Evolutionary conservation across 352 stramenopile species (phyloP), one percentile per base, ranked within the genome.

Genomic region (Globisporangium nodosum): DNA sequence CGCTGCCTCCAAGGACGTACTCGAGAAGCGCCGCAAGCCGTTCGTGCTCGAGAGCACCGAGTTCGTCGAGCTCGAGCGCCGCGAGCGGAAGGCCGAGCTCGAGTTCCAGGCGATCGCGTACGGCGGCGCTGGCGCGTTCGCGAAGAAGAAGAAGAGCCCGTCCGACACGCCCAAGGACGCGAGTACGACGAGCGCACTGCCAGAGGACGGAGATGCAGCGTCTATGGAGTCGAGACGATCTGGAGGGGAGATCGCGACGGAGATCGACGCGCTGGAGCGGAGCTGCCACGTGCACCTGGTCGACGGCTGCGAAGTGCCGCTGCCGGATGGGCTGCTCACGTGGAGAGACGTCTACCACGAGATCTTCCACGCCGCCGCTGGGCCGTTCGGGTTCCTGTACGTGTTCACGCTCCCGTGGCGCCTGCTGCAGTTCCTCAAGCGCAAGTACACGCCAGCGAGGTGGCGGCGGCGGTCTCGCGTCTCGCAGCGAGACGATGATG

Each of bases 61-160:
- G 65, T 94, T 94, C 42, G 52, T 92, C 5, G 77, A 93, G 40
- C 70, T 87, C 39, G 84, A 83, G 61, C 62, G 65, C 45, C 69
- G 79, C 51, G 83, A 92, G 52, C 81, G 81, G 40, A 87, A 90
- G 60, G 81, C 81, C 0, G 82, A 93, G 67, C 75, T 94, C 33
- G 82, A 94, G 49, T 92, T 92, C 58, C 80, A 94, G 56, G 76
- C 81, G 0, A 90, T 94, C 45, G 80, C 84, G 6, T 90, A 90
- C 33, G 84, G 84, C 31, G 68, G 77, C 27, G 84, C 73, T 40
- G 59, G 61, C n/a, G 63, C 65, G 7, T 83, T 86, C 49, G 64
- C 63, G n/a, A 84, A 76, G 60, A 71, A 74, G 11, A 86, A 82
- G 31, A 81, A 81, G 24, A 27, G 24, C 46, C 46, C 40, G 5